Conservation (phyloP, 306 rosid genomes). For the Prunus mume region DNA sequence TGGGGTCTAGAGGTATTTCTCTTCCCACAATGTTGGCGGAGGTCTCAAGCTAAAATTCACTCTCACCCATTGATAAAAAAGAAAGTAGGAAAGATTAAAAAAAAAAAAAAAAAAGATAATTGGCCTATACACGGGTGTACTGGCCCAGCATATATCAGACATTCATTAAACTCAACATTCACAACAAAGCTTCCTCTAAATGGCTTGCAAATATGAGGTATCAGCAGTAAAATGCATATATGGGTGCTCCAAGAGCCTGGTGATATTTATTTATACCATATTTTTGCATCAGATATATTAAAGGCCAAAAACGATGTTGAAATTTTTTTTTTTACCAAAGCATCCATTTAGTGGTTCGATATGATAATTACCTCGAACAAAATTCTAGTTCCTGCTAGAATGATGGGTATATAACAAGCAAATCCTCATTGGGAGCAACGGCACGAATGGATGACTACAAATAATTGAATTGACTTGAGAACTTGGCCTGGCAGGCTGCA, state of each 20-base stretch:
- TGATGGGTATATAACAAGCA: conserved; percentile 39
- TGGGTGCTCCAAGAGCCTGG: neutral
- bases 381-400: conserved; percentile 27
- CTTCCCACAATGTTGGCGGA: neutral
- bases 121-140: neutral
- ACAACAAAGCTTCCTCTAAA: no score
- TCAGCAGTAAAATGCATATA: no score
- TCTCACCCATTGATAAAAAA: neutral
- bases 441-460: conserved; percentile 32
- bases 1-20: neutral
- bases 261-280: neutral
- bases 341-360: neutral
- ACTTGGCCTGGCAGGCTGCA: conserved; percentile 38
- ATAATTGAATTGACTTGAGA: conserved; percentile 26
- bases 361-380: conserved; percentile 44
- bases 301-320: neutral
- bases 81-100: neutral
- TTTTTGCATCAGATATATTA: neutral
- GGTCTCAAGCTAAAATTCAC: neutral
- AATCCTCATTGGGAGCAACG: conserved; percentile 28
- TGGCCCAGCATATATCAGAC: neutral
- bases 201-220: neutral
- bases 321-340: neutral
- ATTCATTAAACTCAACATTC: neutral
- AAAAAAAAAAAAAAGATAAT: neutral